Evolutionary conservation across 345 rosid species (phyloP).

Genomic region (Trapa bicornis): DNA sequence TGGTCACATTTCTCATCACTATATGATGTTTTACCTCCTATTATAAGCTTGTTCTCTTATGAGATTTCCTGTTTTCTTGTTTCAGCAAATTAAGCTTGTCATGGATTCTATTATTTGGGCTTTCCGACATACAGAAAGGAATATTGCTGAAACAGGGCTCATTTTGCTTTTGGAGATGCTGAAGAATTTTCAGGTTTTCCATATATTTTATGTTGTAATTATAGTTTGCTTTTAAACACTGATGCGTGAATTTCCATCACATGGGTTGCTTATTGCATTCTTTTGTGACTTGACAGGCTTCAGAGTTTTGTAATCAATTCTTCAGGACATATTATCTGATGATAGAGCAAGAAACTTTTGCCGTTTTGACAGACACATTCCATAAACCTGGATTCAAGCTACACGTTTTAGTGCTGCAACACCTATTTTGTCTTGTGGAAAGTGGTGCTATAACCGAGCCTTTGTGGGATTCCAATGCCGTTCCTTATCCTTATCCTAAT

Average conservation of each 20-base stretch:
- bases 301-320: slow-evolving; percentile 84
- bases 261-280: slow-evolving; percentile 11
- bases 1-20: neutral
- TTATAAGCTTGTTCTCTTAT: neutral
- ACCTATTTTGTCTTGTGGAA: slow-evolving; percentile 75
- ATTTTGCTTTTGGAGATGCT: slow-evolving; percentile 84
- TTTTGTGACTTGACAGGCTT: slow-evolving; percentile 26
- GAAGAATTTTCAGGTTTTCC: slow-evolving; percentile 72
- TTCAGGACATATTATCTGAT: slow-evolving; percentile 47
- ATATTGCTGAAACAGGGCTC: slow-evolving; percentile 96
- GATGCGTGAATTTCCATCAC: neutral
- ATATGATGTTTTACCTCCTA: neutral
- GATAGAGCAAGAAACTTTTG: slow-evolving; percentile 94
- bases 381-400: slow-evolving; percentile 99
- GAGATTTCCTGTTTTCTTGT: neutral
- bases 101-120: slow-evolving; percentile 99
- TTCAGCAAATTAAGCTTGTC: slow-evolving; percentile 82
- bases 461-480: slow-evolving; percentile 78
- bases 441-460: slow-evolving; percentile 76
- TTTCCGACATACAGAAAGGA: slow-evolving; percentile 97
- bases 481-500: slow-evolving; percentile 59
- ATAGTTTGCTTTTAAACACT: neutral
- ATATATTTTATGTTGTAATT: neutral
- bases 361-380: slow-evolving; percentile 89
- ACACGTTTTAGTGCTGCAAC: slow-evolving; percentile 84